Percentiles rank a stretch among this genome's conserved stretches.
Conservation (phyloP, 2,329 filamentous ascomycete species). For the Curvularia spicifera region DNA sequence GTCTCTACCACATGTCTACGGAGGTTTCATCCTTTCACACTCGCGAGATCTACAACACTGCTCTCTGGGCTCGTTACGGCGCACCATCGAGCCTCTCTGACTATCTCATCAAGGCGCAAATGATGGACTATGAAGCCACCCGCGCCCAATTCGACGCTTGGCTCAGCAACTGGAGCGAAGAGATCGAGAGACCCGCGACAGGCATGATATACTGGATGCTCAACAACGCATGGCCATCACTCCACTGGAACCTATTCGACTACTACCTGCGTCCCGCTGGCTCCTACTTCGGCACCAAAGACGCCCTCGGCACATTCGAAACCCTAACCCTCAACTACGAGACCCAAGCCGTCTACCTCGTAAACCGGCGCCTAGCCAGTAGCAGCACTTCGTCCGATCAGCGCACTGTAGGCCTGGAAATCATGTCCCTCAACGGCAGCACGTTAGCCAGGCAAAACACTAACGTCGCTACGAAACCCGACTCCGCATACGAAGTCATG, state of each 20-base stretch:
- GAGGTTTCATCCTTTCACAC: slow-evolving; percentile 62
- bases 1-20: slow-evolving; percentile 66
- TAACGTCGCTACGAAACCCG: slow-evolving; percentile 52
- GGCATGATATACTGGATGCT: slow-evolving; percentile 73
- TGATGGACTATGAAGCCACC: slow-evolving; percentile 70
- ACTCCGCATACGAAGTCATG: slow-evolving; percentile 39
- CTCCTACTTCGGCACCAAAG: slow-evolving; percentile 66
- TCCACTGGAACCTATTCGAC: slow-evolving; percentile 71
- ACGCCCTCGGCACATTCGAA: slow-evolving; percentile 53
- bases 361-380: slow-evolving; percentile 59
- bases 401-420: slow-evolving; percentile 57
- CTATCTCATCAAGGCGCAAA: slow-evolving; percentile 66
- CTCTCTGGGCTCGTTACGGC: slow-evolving; percentile 61
- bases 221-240: slow-evolving; percentile 68
- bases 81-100: slow-evolving; percentile 60
- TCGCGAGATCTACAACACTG: slow-evolving; percentile 65
- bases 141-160: slow-evolving; percentile 66
- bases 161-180: slow-evolving; percentile 57
- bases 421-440: slow-evolving; percentile 59
- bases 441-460: slow-evolving; percentile 44
- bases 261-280: slow-evolving; percentile 66
- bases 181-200: slow-evolving; percentile 59
- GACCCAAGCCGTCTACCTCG: slow-evolving; percentile 55
- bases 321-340: slow-evolving; percentile 64
- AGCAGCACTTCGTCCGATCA: not conserved